Evolutionary conservation across 768 basidiomycete genomes (phyloP), one percentile per base, ranked within the genome.

Genomic region (Lactifluus hygrophoroides): DNA sequence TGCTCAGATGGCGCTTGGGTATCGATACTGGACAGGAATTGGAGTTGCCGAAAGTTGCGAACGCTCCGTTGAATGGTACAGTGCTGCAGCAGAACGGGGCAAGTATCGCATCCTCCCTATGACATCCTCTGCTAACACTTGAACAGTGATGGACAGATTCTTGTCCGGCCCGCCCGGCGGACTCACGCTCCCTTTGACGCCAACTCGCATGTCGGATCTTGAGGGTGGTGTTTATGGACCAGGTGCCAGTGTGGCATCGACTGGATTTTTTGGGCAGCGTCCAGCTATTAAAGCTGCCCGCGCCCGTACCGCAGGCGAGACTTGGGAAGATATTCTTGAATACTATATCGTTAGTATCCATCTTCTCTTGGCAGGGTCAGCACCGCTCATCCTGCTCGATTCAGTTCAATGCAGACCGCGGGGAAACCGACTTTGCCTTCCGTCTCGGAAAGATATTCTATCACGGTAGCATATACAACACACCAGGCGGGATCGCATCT

Each of bases 371-470:
- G 11, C 11, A 14, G 7, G 17, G 21, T 16, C 13, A 19, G 3
- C 16, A 23, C 38, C 11, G 8, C 47, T 55, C 47, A 64, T 49
- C 60, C 32, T n/a, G n/a, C n/a, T 10, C 54, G 25, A 47, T 62
- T 21, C 62, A 95, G 88, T 99, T 95, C 72, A 96, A 97, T 51
- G 91, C 95, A 6, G 93, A 97, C 66, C 84, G 93, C 27, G 92
- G 91, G 27, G 90, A 94, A 65, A 82, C 82, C 51, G 84, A 87
- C 62, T 95, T 91, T 69, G 92, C 93, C 2, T 93, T 89, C 71
- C 84, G 90, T 16, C 80, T 98, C 2, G 96, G 93, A n/a, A 87
- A 91, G 72, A 89, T 98, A 10, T 95, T 88, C 73, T 98, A 99
- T 68, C 89, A 94, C 68, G 96, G 96, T 17, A 93, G 90, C 57